Evolutionary conservation across 2,329 filamentous ascomycete species (phyloP), one percentile per base, ranked within the genome.

Genomic region (Claviceps pazoutovae): DNA sequence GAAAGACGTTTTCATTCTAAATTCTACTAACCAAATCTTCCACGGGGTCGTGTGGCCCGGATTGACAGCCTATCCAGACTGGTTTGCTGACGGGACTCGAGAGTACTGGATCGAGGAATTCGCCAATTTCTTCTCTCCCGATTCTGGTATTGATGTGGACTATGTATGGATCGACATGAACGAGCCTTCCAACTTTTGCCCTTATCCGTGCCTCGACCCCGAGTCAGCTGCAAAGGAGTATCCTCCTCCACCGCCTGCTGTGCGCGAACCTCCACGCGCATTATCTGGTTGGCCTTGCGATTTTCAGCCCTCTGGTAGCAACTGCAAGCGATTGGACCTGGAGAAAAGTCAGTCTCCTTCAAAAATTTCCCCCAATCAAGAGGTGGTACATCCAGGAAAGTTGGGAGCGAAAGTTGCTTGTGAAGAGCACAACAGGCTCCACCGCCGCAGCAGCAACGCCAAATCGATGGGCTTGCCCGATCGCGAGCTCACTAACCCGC

Each of bases 11-110:
- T 79, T 75, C 57, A 60, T 78, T 8, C 66, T 70, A 49, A 64
- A 70, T 13, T 58, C 62, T 16, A 80, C 87, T 54, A 82, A 75
- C 4, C 70, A 72, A 1, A 61, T 71, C 41, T 79, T 71, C 62
- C 66, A 72, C 45, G 80, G 85, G n/a, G 83, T 87, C 8, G 85
- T 90, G 4, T 91, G 86, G 86, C 82, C 86, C 14, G 86, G 86
- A 36, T 73, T 79, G 8, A 78, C 81, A 0, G 81, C 75, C 2
- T 88, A 80, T 64, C 84, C 84, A 0, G 87, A 91, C 61, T 91
- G 86, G 86, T 88, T 89, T 61, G 69, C 80, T 26, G 71, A 74
- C 1, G 76, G 78, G 37, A 77, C 79, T 1, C 74, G 81, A 51
- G 58, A 69, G 1, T 93, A 81, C 64, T 91, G 86, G 86, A 79